Evolutionary conservation across 805 yeast genomes (phyloP).

Genomic region (Ogataea henricii): DNA sequence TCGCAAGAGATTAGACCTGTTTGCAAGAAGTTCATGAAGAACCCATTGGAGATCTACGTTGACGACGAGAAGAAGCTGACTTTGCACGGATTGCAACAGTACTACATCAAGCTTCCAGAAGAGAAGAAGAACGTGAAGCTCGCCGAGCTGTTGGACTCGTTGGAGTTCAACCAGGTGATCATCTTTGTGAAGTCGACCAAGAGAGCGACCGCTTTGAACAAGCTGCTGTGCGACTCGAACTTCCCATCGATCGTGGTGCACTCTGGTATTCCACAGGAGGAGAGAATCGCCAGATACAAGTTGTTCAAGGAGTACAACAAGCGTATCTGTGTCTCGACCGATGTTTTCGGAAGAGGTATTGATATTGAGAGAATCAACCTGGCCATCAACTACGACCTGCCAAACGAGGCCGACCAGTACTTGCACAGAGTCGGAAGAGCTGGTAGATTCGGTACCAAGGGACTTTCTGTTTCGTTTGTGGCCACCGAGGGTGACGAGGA

Average conservation of each 20-base stretch:
- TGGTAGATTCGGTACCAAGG: slow-evolving; percentile 99
- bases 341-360: slow-evolving; percentile 98
- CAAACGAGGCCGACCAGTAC: slow-evolving; percentile 95
- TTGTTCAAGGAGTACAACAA: slow-evolving; percentile 96
- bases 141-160: slow-evolving; percentile 87
- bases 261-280: slow-evolving; percentile 94
- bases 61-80: slow-evolving; percentile 98
- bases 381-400: slow-evolving; percentile 97
- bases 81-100: slow-evolving; percentile 97
- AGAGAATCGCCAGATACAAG: slow-evolving; percentile 95
- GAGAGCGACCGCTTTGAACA: slow-evolving; percentile 91
- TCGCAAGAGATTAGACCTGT: slow-evolving; percentile 93
- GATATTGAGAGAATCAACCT: slow-evolving; percentile 98
- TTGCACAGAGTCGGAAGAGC: slow-evolving; percentile 99
- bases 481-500: slow-evolving; percentile 85
- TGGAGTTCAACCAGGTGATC: slow-evolving; percentile 97
- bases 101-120: slow-evolving; percentile 86
- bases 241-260: slow-evolving; percentile 98
- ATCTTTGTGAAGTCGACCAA: slow-evolving; percentile 89
- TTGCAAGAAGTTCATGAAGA: slow-evolving; percentile 97
- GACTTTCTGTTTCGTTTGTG: slow-evolving; percentile 91
- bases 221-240: slow-evolving; percentile 83
- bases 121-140: slow-evolving; percentile 90
- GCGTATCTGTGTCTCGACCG: slow-evolving; percentile 98
- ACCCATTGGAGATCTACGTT: slow-evolving; percentile 94